These are phyloP conservation scores for Alternaria arborescens DNA, from an alignment of 2,329 filamentous ascomycete species.

Conservation along the genomic window DNA sequence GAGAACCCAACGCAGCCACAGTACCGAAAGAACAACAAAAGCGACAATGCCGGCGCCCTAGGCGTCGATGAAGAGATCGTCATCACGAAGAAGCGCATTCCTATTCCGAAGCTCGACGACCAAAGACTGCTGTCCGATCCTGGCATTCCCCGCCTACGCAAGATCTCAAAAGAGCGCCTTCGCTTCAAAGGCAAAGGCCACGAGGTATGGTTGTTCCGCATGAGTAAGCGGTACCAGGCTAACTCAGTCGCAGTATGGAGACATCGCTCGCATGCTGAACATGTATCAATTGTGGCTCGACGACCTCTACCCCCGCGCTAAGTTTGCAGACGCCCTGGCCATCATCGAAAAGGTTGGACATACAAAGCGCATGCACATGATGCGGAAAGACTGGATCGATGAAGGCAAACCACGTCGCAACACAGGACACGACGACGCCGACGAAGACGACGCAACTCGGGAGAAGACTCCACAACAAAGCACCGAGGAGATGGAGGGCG, in stretches of 20 bases:
- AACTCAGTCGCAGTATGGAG: conserved; percentile 71
- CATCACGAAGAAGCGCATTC: conserved; percentile 77
- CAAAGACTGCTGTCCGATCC: conserved; percentile 78
- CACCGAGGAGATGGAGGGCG: conserved; percentile 20
- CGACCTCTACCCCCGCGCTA: conserved; percentile 92
- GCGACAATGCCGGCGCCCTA: conserved; percentile 60
- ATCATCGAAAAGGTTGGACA: conserved; percentile 97
- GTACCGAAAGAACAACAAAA: conserved; percentile 23
- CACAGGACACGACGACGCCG: conserved; percentile 31
- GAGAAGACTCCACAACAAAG: conserved; percentile 10
- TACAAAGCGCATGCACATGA: conserved; percentile 77
- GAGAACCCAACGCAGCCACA: conserved; percentile 30
- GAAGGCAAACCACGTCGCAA: conserved; percentile 67
- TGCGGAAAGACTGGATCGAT: conserved; percentile 84
- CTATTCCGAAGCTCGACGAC: conserved; percentile 88
- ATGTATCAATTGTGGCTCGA: conserved; percentile 98
- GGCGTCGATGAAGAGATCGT: conserved; percentile 89
- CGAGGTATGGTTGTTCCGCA: conserved; percentile 65
- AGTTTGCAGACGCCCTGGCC: conserved; percentile 85
- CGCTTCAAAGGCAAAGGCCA: conserved; percentile 93
- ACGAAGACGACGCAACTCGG: conserved; percentile 32
- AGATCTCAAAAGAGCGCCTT: conserved; percentile 72
- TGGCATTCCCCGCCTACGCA: conserved; percentile 83
- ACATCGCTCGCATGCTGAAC: conserved; percentile 80
- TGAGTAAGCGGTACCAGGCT: conserved; percentile 7